Percentiles rank a stretch among this genome's conserved stretches.
Conservation (phyloP, 345 rosid genomes). For the Physaria fendleri region DNA sequence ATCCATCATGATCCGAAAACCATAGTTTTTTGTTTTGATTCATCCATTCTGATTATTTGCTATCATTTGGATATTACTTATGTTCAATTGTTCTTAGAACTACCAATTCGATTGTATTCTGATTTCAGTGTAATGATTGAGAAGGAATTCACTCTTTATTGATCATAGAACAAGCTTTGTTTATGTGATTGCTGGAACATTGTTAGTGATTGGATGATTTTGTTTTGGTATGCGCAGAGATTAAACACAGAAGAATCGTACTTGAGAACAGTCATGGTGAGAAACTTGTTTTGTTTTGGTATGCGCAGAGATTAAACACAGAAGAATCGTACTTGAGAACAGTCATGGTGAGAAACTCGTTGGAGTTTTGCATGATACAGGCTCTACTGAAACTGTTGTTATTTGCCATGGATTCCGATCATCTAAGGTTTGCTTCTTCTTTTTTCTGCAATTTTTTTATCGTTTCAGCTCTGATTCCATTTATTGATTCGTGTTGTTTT, state of each 20-base stretch:
- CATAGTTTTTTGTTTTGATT: not conserved
- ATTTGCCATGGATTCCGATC: conserved; percentile 88
- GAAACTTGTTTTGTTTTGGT: conserved; percentile 67
- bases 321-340: conserved; percentile 48
- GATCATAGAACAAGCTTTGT: not conserved
- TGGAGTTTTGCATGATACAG: conserved; percentile 71
- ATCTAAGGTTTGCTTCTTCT: conserved; percentile 43
- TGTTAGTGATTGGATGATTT: not conserved
- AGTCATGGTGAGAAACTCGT: conserved; percentile 66
- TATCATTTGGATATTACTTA: not conserved
- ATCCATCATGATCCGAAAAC: too few relatives aligned
- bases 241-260: conserved; percentile 32
- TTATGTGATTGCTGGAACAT: not conserved
- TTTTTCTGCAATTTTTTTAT: not conserved
- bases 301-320: conserved; percentile 21
- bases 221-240: conserved; percentile 5
- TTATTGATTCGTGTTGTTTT: not conserved
- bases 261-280: conserved; percentile 58
- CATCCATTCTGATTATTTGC: too few relatives aligned
- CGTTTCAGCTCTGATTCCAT: not conserved
- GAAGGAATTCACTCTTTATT: not conserved
- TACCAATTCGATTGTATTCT: not conserved
- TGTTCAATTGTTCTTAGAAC: not conserved
- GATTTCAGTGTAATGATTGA: not conserved
- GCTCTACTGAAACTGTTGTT: conserved; percentile 63